Conservation (phyloP, 306 rosid species). For the Ceratonia siliqua region DNA sequence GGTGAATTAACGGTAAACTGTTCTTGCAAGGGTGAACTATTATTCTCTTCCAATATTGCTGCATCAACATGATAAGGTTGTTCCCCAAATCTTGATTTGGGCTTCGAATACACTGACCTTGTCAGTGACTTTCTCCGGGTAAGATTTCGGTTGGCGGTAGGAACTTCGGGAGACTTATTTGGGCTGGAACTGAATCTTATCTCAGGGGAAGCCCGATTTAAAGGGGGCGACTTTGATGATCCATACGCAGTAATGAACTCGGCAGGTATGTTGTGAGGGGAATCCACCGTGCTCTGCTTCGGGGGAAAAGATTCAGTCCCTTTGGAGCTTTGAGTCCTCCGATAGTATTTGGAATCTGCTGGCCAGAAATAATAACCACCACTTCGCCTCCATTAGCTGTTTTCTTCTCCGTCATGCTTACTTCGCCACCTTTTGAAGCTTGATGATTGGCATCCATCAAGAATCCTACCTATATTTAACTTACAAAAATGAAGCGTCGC, state of each 20-base stretch:
- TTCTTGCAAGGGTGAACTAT: constrained; percentile 37
- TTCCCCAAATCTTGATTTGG: constrained; percentile 90
- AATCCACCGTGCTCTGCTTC: constrained; percentile 32
- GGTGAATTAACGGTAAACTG: constrained; percentile 52
- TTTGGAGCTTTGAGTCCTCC: constrained; percentile 43
- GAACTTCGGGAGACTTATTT: constrained; percentile 62
- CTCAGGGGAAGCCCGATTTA: constrained; percentile 55
- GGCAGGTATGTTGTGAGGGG: constrained; percentile 23
- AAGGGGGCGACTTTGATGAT: constrained; percentile 46
- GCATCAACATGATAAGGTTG: constrained; percentile 49
- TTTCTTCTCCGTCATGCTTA: constrained; percentile 60
- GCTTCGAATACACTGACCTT: constrained; percentile 67
- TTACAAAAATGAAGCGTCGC: background rate
- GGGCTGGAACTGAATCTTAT: constrained; percentile 53
- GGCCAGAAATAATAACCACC: constrained; percentile 47
- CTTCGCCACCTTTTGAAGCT: constrained; percentile 40
- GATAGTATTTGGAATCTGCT: constrained; percentile 24
- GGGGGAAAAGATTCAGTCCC: constrained; percentile 26
- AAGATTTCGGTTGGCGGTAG: constrained; percentile 40
- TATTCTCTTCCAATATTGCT: constrained; percentile 51
- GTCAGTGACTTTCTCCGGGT: constrained; percentile 45
- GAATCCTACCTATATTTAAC: constrained; percentile 26
- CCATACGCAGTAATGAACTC: constrained; percentile 25
- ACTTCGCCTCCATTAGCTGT: constrained; percentile 50
- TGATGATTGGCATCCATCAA: constrained; percentile 46